Conservation (phyloP, 768 basidiomycete species). For the Scleroderma citrinum region DNA sequence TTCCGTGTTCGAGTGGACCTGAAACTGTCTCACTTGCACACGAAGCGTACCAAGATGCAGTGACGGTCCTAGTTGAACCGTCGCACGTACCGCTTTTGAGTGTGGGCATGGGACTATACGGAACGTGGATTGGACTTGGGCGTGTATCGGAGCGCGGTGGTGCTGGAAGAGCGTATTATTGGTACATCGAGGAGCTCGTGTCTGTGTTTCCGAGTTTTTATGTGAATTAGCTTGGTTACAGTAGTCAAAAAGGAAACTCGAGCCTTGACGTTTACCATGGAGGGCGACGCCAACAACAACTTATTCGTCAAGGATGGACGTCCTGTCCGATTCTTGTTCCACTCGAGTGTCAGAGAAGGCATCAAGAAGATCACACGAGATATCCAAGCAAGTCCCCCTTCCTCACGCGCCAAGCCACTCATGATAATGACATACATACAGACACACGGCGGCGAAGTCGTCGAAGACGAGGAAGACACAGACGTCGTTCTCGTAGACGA, state of each 20-base stretch:
- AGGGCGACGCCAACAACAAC: slow-evolving; percentile 3
- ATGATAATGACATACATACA: slow-evolving; percentile 4
- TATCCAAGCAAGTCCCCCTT: slow-evolving; percentile 13
- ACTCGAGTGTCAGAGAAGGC: slow-evolving; percentile 21
- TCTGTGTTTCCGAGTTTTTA: slow-evolving; percentile 49
- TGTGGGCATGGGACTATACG: slow-evolving; percentile 29
- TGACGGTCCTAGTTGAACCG: slow-evolving; percentile 25
- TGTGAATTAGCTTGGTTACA: too few relatives aligned
- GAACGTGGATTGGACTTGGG: slow-evolving; percentile 31
- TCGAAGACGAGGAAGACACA: slow-evolving; percentile 9
- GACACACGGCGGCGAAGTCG: slow-evolving; percentile 18
- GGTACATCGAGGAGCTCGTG: slow-evolving; percentile 53
- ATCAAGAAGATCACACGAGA: slow-evolving; percentile 10
- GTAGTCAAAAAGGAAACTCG: too few relatives aligned
- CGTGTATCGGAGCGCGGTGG: slow-evolving; percentile 2
- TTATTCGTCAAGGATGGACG: slow-evolving; percentile 20
- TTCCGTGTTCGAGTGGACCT: not conserved
- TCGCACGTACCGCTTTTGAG: slow-evolving; percentile 10
- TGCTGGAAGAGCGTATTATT: slow-evolving; percentile 29
- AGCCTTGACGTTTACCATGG: too few relatives aligned
- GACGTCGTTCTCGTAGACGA: slow-evolving; percentile 27
- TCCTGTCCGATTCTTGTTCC: slow-evolving; percentile 24
- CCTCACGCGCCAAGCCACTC: not conserved
- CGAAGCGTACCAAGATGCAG: slow-evolving; percentile 28
- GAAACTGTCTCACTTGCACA: not conserved